Base-by-base conservation (phyloP, 2,329 filamentous ascomycete species). In the Elsinoe perseae region DNA sequence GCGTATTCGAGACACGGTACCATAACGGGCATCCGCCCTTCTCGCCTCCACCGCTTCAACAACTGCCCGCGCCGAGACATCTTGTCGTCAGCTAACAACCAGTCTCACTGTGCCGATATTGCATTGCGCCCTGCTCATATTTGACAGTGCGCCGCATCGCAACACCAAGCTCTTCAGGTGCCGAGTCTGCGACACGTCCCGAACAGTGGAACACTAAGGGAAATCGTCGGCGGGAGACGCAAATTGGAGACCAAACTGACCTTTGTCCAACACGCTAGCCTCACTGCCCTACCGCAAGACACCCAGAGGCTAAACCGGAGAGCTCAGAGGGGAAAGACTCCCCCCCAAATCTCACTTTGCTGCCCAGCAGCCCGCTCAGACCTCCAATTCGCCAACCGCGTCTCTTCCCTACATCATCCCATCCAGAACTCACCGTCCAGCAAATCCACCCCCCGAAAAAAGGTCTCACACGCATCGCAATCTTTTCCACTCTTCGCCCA, bases 51-150 rank as follows among this genome's bases (percentile, higher is more conserved):
- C 50, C 21, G 28, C 50, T 25, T 10, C 25, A 16, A 36, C 52
- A 44, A 30, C 52, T 18, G 52, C 30, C 48, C 28, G 36, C 30
- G 20, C 53, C 53, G 53, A 56, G 53, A 56, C 53, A 56, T 14
- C 12, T 27, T 56, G 53, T 56, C 53, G 53, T 56, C 53, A 56
- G 53, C 53, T 56, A 30, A n/a, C 38, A 23, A 20, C 28, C 53
- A 48, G 53, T 56, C 53, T 56, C 53, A 56, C 53, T 44, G 53
- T 44, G 53, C 38, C 38, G 53, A 36, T 42, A 56, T 52, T 52
- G 48, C 48, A 36, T 28, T 14, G 48, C 48, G 28, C 28, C 25
- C 28, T 52, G 48, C 21, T 52, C 48, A 52, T 52, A 52, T 52
- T 52, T 52, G 48, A 52, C 48, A 20, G 48, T 14, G 48, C 48